A percentile compares a stretch with the other conserved stretches of the same genome.
Evolutionary conservation across 2,329 filamentous ascomycete genomes (phyloP).

Genomic region (Colletotrichum somersetense): DNA sequence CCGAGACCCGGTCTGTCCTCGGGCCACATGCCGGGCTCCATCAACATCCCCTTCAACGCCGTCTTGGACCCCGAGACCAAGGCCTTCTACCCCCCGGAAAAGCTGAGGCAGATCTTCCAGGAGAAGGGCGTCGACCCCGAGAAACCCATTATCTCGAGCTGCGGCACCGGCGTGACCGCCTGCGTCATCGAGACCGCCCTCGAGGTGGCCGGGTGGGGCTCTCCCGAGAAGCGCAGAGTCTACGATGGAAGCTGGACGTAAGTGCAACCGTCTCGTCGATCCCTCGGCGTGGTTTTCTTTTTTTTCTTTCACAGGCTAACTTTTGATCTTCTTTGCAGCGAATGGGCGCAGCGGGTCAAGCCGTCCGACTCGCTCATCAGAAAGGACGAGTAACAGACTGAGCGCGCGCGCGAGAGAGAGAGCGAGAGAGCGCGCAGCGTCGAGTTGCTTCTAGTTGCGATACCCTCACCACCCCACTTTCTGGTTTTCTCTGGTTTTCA

Average conservation of each 20-base stretch:
- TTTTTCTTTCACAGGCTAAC: constrained; percentile 6
- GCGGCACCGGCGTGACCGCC: constrained; percentile 94
- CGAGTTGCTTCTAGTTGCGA: constrained; percentile 42
- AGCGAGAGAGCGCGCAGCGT: constrained; percentile 18
- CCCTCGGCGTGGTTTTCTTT: neutral
- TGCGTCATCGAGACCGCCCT: constrained; percentile 91
- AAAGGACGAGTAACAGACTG: constrained; percentile 57
- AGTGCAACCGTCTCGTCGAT: constrained; percentile 56
- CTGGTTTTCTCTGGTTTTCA: constrained; percentile 38
- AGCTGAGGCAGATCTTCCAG: constrained; percentile 82
- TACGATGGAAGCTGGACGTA: constrained; percentile 99
- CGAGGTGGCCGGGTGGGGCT: constrained; percentile 80
- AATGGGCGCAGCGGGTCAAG: constrained; percentile 76
- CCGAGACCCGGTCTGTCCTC: constrained; percentile 87
- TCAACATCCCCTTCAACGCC: constrained; percentile 82
- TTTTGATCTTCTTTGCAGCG: constrained; percentile 54
- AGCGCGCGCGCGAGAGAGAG: constrained; percentile 18
- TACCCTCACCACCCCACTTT: constrained; percentile 44
- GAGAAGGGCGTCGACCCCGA: constrained; percentile 82
- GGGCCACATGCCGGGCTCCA: constrained; percentile 91
- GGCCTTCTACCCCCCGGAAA: constrained; percentile 77
- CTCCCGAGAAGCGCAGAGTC: constrained; percentile 75
- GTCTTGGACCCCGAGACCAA: constrained; percentile 88
- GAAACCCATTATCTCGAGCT: constrained; percentile 87
- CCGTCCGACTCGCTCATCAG: constrained; percentile 72